Evolutionary conservation across 75 land plant genomes (phyloP).

Genomic region (Cryptomeria japonica): DNA sequence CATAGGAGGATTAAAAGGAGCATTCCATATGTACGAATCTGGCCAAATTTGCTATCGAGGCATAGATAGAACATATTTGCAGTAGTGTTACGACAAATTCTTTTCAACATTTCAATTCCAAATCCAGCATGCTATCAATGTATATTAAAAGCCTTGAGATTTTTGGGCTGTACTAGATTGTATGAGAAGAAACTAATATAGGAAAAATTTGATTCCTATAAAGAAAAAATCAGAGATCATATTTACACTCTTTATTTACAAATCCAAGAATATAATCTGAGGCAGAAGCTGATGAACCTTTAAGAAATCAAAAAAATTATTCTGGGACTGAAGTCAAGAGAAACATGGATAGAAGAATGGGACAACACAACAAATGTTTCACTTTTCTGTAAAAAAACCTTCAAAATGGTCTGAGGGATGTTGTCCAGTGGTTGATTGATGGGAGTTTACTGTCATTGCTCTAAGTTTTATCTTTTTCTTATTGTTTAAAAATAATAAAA

Average conservation of each 20-base stretch:
- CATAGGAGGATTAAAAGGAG: background rate
- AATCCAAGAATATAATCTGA: background rate
- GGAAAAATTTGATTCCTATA: background rate
- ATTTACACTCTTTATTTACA: background rate
- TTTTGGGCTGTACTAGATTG: background rate
- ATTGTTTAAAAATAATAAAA: no score
- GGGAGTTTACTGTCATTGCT: background rate
- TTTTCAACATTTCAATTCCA: background rate
- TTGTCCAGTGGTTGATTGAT: background rate
- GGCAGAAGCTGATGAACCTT: background rate
- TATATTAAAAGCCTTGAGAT: background rate
- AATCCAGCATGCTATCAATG: background rate
- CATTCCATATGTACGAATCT: background rate
- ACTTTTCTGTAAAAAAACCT: background rate
- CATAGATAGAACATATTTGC: no score
- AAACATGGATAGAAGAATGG: background rate
- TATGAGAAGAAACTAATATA: background rate
- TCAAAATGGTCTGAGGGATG: background rate
- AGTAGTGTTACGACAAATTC: no score
- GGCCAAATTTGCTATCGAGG: background rate
- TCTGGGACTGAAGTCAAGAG: background rate
- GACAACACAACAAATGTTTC: background rate
- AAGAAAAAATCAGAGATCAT: background rate
- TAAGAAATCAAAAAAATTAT: background rate
- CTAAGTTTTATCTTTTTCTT: background rate